Evolutionary conservation across 139 green algal species (phyloP).

Genomic region (Haematococcus sp.): DNA sequence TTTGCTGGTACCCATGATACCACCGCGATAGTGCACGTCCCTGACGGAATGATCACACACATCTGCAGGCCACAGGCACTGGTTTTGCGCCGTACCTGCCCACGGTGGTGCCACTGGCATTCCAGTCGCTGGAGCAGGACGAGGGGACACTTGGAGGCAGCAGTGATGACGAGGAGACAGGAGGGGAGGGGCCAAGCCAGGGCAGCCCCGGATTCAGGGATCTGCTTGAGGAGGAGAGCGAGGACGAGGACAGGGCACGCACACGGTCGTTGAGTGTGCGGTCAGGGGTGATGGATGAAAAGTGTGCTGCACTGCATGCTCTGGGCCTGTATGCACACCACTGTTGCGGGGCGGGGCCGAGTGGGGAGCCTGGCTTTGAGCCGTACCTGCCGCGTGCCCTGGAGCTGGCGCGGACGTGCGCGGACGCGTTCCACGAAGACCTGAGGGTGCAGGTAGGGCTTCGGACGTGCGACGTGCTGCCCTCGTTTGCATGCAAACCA

Average conservation of each 20-base stretch:
- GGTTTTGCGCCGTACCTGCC: conserved; percentile 55
- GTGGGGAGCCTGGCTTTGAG: conserved; percentile 31
- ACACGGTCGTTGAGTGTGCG: not conserved
- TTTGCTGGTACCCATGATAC: not conserved
- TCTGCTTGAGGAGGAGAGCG: conserved; percentile 11
- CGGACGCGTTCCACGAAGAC: conserved; percentile 67
- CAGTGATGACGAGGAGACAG: conserved; percentile 14
- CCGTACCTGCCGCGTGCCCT: conserved; percentile 50
- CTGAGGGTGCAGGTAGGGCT: conserved; percentile 39
- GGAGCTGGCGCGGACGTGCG: conserved; percentile 18
- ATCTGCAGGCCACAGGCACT: conserved; percentile 24
- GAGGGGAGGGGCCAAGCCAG: not conserved
- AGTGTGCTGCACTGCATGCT: conserved; percentile 55
- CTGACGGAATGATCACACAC: not conserved
- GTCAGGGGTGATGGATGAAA: conserved; percentile 75
- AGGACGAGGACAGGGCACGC: conserved; percentile 32
- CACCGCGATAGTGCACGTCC: not conserved
- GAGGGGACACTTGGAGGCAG: conserved; percentile 37
- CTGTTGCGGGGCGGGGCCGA: not conserved
- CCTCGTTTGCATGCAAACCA: no score
- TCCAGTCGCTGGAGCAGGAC: conserved; percentile 46
- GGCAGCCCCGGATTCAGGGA: not conserved
- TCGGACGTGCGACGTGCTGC: no score
- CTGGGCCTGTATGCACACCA: conserved; percentile 60
- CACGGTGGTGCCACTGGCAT: conserved; percentile 44